Base-by-base conservation (phyloP, 1,139 yeast species). In the Taphrina populina region DNA sequence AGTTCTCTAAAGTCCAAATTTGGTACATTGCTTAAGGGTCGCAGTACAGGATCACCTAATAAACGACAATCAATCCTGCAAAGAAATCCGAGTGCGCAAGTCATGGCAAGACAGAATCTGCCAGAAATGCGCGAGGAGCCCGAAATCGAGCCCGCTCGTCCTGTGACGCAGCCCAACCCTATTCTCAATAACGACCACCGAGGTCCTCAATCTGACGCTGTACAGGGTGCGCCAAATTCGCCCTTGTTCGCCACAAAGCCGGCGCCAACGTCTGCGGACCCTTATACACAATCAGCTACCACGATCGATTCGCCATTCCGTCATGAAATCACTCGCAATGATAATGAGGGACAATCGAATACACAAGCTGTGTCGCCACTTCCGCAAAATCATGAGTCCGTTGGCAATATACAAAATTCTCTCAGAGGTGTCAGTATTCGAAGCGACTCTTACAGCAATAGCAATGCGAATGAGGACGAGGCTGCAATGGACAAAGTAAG, bases 401-500 rank as follows among this genome's bases (percentile, higher is more conserved):
- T 33, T 7, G 8, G 15, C 6, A 13, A 15, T 4, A 7, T 29
- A 27, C 47, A 43, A 29, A 43, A 20, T 20, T 49, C 54, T 21
- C 26, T 49, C 10, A 24, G 54, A 6, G 33, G 17, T 30, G 54
- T 49, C 26, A 49, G 34, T 19, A 49, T 49, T 20, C 20, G 46
- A 15, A 32, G 44, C 17, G 35, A 29, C 29, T 40, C 54, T 8
- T 29, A 27, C 21, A 41, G 13, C 17, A 26, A 37, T 5, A 17
- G 39, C 13, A 34, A 17, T 23, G 15, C 30, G 7, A 49, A 43
- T 8, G 56, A 41, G 13, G 56, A 52, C 27, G 20, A 17, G 5
- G 56, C 56, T 2, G 60, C 67, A 13, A 65, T 65, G 13, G 58
- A 65, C n/a, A 67, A 26, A 15, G 57, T 53, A 5, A 27, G 52